Conservation (phyloP, 768 basidiomycete genomes). For the Clitopilus passeckerianus region DNA sequence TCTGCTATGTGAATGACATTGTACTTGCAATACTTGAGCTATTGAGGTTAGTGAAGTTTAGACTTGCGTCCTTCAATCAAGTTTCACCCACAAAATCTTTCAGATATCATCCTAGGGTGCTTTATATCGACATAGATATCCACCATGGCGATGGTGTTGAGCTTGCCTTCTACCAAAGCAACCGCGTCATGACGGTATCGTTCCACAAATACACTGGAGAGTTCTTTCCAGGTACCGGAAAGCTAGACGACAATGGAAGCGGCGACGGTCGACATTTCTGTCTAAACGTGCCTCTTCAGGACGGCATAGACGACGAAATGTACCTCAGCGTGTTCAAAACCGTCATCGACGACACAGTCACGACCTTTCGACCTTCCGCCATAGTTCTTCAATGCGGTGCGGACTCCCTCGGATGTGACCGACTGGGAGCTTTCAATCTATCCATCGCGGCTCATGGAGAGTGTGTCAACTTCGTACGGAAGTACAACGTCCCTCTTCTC, state of each 20-base stretch:
- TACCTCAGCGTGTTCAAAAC: conserved; percentile 94
- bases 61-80: neutral
- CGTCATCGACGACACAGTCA: conserved; percentile 91
- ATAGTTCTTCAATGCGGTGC: conserved; percentile 98
- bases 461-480: conserved; percentile 95
- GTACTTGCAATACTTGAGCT: conserved; percentile 93
- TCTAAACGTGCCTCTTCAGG: conserved; percentile 90
- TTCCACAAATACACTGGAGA: conserved; percentile 99
- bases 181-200: conserved; percentile 98
- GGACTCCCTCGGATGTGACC: conserved; percentile 91
- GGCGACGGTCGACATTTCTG: conserved; percentile 93
- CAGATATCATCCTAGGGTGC: conserved; percentile 88
- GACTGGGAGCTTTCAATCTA: conserved; percentile 95
- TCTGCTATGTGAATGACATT: conserved; percentile 98
- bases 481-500: conserved; percentile 85
- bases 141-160: conserved; percentile 99
- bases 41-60: conserved; percentile 52
- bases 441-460: conserved; percentile 97
- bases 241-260: conserved; percentile 86
- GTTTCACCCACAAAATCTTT: neutral
- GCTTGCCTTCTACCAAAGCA: conserved; percentile 95
- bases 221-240: conserved; percentile 98
- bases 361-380: conserved; percentile 78
- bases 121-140: conserved; percentile 99
- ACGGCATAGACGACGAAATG: conserved; percentile 97